These are phyloP conservation scores for Primulina eburnea DNA, from an alignment of 257 asterid species.

Conservation along the genomic window DNA sequence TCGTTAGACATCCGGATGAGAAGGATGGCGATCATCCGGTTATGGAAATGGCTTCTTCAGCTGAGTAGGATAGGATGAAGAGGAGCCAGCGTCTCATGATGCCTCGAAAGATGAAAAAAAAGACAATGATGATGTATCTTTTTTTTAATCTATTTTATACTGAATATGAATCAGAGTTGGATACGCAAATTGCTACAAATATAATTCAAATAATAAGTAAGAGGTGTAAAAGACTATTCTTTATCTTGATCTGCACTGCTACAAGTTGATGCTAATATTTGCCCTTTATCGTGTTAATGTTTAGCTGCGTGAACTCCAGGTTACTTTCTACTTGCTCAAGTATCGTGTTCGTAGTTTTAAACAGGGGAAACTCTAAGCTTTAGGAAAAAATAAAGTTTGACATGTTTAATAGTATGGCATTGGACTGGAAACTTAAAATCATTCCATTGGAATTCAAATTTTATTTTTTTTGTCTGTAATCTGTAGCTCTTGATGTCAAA, in stretches of 20 bases:
- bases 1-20: conserved; percentile 19
- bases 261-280: background rate
- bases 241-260: background rate
- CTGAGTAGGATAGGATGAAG: background rate
- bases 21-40: conserved; percentile 5
- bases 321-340: background rate
- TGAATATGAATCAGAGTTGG: background rate
- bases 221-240: too few species aligned
- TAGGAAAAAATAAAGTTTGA: too few species aligned
- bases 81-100: conserved; percentile 13
- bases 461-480: too few species aligned
- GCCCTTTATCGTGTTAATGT: background rate
- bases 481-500: too few species aligned
- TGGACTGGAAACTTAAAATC: too few species aligned
- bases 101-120: background rate
- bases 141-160: background rate
- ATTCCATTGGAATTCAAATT: too few species aligned
- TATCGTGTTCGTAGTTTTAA: too few species aligned
- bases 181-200: background rate
- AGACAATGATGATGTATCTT: too few species aligned
- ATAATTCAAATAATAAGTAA: background rate
- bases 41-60: background rate
- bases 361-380: too few species aligned
- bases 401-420: too few species aligned
- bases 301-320: background rate